These are phyloP conservation scores for Bipolaris sorokiniana DNA, from an alignment of 2,329 filamentous ascomycete genomes.

Conservation along the genomic window DNA sequence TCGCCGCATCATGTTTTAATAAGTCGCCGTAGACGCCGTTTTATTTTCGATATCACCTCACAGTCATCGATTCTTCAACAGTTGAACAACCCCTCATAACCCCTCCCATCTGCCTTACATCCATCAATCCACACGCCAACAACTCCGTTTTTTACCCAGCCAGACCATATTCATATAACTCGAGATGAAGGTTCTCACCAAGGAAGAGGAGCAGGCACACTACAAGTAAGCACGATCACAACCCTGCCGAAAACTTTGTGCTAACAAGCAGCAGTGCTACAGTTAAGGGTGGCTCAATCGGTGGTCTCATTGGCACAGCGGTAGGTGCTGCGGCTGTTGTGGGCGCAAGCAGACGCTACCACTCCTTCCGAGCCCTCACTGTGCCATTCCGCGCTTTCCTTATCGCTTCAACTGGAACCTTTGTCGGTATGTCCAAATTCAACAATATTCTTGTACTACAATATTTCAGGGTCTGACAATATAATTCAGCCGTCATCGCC, in stretches of 20 bases:
- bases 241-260: not conserved
- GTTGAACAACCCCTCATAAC: not conserved
- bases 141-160: not conserved
- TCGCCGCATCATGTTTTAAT: conserved; percentile 37
- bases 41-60: conserved; percentile 1
- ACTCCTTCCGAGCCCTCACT: conserved; percentile 79
- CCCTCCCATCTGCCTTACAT: not conserved
- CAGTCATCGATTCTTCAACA: not conserved
- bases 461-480: conserved; percentile 18
- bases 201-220: conserved; percentile 88
- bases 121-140: not conserved
- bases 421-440: conserved; percentile 63
- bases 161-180: conserved; percentile 2
- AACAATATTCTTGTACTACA: not conserved
- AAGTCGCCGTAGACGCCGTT: conserved; percentile 26
- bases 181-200: conserved; percentile 90
- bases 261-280: conserved; percentile 61
- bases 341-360: conserved; percentile 72
- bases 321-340: conserved; percentile 71
- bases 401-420: conserved; percentile 80
- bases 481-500: conserved; percentile 70
- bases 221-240: conserved; percentile 63
- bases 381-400: conserved; percentile 92
- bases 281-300: conserved; percentile 77
- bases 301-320: conserved; percentile 71